A percentile compares a stretch with the other conserved stretches of the same genome.
Conservation (phyloP, 345 rosid species). For the Syzygium jambos region DNA sequence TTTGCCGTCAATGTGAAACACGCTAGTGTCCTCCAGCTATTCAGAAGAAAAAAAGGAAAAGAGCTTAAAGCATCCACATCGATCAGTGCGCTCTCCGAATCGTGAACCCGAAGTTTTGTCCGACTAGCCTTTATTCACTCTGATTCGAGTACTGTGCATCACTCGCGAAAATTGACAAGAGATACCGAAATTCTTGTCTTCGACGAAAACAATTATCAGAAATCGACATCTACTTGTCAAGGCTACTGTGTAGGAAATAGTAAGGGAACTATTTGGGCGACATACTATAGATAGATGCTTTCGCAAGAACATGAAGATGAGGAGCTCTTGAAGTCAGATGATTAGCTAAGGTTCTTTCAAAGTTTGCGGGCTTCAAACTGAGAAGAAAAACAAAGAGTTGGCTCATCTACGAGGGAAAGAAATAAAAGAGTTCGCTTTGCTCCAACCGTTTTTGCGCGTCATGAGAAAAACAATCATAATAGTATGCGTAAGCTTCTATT, state of each 20-base stretch:
- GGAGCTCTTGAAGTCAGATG: not conserved
- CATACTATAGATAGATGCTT: not conserved
- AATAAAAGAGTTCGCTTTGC: not conserved
- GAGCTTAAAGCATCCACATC: too few species aligned
- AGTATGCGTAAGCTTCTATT: not conserved
- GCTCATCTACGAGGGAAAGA: not conserved
- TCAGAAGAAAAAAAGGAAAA: too few species aligned
- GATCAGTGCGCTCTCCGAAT: too few species aligned
- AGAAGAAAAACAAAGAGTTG: too few species aligned
- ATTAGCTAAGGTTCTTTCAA: not conserved
- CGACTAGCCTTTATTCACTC: too few species aligned
- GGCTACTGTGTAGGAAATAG: not conserved
- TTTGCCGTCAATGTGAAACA: too few species aligned
- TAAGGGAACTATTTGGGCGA: not conserved
- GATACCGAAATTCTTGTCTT: not conserved
- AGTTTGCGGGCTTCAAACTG: not conserved
- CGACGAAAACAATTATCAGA: not conserved
- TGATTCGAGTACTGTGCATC: too few species aligned
- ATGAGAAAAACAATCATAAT: not conserved
- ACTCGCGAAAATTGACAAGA: too few species aligned
- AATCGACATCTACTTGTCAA: not conserved
- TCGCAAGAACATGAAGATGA: not conserved
- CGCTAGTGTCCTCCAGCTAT: too few species aligned
- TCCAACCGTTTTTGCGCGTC: not conserved
- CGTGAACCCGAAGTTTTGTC: too few species aligned